A percentile compares a stretch with the other conserved stretches of the same genome.
Evolutionary conservation across 768 basidiomycete species (phyloP).

Genomic region (Xerocomus potaroensis): DNA sequence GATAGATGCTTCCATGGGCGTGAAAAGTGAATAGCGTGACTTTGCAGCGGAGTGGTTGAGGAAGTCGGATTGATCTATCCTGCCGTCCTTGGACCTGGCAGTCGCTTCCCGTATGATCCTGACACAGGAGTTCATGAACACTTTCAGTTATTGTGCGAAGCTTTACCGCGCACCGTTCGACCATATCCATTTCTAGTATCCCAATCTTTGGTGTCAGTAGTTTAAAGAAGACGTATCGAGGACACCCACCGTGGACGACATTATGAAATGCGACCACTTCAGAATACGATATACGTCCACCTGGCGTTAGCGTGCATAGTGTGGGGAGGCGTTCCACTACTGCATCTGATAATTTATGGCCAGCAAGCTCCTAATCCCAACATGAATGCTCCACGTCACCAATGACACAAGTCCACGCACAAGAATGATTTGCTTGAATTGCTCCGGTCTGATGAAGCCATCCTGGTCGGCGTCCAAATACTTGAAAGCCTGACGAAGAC

Average conservation of each 20-base stretch:
- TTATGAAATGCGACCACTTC: conserved; percentile 98
- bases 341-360: conserved; percentile 93
- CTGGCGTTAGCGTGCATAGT: conserved; percentile 82
- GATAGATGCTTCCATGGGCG: conserved; percentile 97
- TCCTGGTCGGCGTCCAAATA: conserved; percentile 86
- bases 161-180: conserved; percentile 59
- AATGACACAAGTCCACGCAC: conserved; percentile 41
- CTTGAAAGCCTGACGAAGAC: conserved; percentile 93
- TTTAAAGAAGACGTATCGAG: background rate
- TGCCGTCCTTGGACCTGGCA: conserved; percentile 87
- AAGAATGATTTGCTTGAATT: conserved; percentile 94
- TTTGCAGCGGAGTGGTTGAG: conserved; percentile 80
- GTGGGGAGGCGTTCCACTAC: conserved; percentile 92
- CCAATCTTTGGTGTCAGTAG: conserved; percentile 5
- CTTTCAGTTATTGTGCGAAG: background rate
- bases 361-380: conserved; percentile 75
- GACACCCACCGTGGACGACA: conserved; percentile 73
- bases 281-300: conserved; percentile 90
- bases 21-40: conserved; percentile 92
- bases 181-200: conserved; percentile 84
- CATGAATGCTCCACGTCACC: background rate
- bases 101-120: conserved; percentile 90
- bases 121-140: conserved; percentile 3
- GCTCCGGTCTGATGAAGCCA: conserved; percentile 89
- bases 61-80: conserved; percentile 95